A percentile compares a stretch with the other conserved stretches of the same genome.
Evolutionary conservation across 371 early-diverging fungal genomes (phyloP).

Genomic region (Capillidium rhysosporum): DNA sequence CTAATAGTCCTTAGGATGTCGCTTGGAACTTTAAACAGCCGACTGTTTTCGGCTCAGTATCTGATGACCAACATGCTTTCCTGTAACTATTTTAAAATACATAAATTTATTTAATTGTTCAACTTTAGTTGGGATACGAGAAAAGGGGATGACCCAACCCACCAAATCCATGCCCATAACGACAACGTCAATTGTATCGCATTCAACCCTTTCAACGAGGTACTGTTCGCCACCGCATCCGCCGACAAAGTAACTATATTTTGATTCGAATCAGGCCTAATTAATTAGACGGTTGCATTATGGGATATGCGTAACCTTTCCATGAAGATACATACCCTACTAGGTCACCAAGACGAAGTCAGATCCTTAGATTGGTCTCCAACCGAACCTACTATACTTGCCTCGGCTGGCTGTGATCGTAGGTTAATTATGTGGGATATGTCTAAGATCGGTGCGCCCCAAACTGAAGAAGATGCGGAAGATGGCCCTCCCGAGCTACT

Average conservation of each 20-base stretch:
- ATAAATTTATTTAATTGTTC: not conserved
- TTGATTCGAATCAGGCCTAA: not conserved
- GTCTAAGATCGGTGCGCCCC: conserved; percentile 80
- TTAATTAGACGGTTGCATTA: conserved; percentile 53
- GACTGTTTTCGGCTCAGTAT: conserved; percentile 83
- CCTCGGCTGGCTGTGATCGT: conserved; percentile 80
- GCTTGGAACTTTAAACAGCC: conserved; percentile 72
- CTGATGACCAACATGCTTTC: conserved; percentile 79
- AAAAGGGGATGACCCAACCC: conserved; percentile 29
- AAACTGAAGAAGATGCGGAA: conserved; percentile 87
- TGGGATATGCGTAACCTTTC: conserved; percentile 94
- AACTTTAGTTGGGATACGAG: conserved; percentile 46
- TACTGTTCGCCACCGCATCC: conserved; percentile 87
- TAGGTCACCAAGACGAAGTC: conserved; percentile 82
- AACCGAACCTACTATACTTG: conserved; percentile 74
- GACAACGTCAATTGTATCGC: conserved; percentile 85
- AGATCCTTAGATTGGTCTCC: conserved; percentile 92
- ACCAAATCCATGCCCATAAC: conserved; percentile 63
- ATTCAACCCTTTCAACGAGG: conserved; percentile 76
- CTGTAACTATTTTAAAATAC: conserved; percentile 30
- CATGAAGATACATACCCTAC: conserved; percentile 59
- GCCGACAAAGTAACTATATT: conserved; percentile 47
- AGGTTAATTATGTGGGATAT: conserved; percentile 95
- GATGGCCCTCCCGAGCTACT: conserved; percentile 97
- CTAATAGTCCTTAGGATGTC: conserved; percentile 43